Percentiles rank a stretch among this genome's conserved stretches.
These are phyloP conservation scores for Fraxinus dipetala DNA, from an alignment of 305 asterid species.

Conservation along the genomic window DNA sequence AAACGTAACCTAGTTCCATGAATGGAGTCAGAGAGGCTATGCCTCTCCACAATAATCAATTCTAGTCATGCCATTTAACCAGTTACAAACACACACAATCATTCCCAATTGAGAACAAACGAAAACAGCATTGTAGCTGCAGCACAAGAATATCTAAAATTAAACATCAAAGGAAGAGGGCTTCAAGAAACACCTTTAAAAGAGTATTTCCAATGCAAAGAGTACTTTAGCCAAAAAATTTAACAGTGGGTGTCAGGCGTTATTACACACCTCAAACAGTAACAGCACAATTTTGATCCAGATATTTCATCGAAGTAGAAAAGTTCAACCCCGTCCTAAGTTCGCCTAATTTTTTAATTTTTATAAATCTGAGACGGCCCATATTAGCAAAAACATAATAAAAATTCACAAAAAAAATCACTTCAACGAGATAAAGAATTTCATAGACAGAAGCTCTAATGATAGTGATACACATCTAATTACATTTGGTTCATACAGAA, in stretches of 20 bases:
- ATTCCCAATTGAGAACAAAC: background rate
- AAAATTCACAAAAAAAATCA: background rate
- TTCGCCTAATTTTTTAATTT: background rate
- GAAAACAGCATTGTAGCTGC: background rate
- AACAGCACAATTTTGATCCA: background rate
- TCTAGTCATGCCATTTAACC: background rate
- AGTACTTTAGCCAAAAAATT: background rate
- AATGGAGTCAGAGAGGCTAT: background rate
- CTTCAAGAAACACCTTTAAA: background rate
- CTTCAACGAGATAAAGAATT: background rate
- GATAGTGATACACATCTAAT: background rate
- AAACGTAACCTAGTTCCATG: background rate
- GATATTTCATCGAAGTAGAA: background rate
- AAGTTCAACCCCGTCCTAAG: background rate
- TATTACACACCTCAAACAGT: background rate
- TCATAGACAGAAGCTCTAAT: background rate
- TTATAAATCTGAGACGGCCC: background rate
- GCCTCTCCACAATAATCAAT: background rate
- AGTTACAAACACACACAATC: background rate
- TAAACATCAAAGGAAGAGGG: background rate
- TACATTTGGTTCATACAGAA: background rate
- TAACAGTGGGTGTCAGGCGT: background rate
- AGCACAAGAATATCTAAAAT: background rate
- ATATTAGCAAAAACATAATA: background rate
- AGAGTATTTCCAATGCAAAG: background rate